These are phyloP conservation scores for Monilinia fructigena DNA, from an alignment of 2,329 filamentous ascomycete genomes.

Conservation along the genomic window DNA sequence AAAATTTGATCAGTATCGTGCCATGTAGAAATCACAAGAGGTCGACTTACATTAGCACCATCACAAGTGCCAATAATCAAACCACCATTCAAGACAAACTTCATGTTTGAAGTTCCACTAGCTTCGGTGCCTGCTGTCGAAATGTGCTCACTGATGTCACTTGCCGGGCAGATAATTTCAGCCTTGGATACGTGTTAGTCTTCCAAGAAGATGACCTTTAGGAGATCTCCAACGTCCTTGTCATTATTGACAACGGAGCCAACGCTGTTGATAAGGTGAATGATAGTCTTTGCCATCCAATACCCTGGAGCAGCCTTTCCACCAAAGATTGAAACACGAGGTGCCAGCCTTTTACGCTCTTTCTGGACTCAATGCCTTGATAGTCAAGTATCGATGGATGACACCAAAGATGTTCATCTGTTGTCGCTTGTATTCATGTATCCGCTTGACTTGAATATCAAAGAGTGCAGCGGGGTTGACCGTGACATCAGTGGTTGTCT, in stretches of 20 bases:
- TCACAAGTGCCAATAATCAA: conserved; percentile 98
- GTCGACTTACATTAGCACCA: conserved; percentile 79
- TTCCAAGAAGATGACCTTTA: conserved; percentile 96
- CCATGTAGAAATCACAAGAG: not conserved
- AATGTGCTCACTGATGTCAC: conserved; percentile 96
- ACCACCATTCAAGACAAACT: conserved; percentile 96
- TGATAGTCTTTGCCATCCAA: conserved; percentile 99
- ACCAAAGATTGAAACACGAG: conserved; percentile 93
- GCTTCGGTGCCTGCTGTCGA: conserved; percentile 95
- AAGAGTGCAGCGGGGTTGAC: conserved; percentile 90
- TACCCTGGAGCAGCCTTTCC: conserved; percentile 97
- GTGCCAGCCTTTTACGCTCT: conserved; percentile 80
- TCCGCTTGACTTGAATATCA: conserved; percentile 97
- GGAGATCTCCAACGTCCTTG: conserved; percentile 82
- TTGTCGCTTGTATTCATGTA: conserved; percentile 98
- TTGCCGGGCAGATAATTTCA: conserved; percentile 91
- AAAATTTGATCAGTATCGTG: conserved; percentile 22
- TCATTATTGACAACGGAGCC: conserved; percentile 90
- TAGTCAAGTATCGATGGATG: conserved; percentile 86
- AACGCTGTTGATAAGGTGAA: conserved; percentile 92
- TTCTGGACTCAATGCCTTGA: conserved; percentile 81
- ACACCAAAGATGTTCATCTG: conserved; percentile 99
- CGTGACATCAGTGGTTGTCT: conserved; percentile 71
- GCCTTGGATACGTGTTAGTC: conserved; percentile 99
- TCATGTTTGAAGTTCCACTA: conserved; percentile 96